phyloP scores from a whole-genome alignment of 1,139 yeast genomes.

The Candida albicans region DNA sequence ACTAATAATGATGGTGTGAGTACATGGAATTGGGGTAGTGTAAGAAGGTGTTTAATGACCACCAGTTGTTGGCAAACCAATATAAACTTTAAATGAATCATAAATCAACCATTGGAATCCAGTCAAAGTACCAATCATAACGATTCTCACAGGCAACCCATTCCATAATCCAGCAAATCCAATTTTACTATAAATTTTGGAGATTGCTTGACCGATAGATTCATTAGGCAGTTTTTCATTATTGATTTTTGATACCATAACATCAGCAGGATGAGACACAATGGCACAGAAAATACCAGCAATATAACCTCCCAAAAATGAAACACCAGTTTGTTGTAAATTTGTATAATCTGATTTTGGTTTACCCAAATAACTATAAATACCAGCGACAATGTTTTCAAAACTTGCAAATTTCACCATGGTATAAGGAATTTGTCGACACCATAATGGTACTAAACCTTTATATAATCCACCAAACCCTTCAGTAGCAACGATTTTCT shows the following conservation, averaged over 20 bases:
- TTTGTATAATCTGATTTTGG: conserved; percentile 42
- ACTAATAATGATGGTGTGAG: neutral
- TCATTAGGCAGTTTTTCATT: conserved; percentile 70
- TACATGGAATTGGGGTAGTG: no score
- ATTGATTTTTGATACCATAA: conserved; percentile 90
- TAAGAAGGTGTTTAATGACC: conserved; percentile 39
- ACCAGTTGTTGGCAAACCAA: conserved; percentile 92
- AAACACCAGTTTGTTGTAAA: conserved; percentile 83
- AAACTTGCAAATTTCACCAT: conserved; percentile 95
- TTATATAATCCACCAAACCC: conserved; percentile 77
- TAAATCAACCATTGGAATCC: conserved; percentile 96
- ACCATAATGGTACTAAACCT: conserved; percentile 89
- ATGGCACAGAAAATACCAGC: conserved; percentile 96
- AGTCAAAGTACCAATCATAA: conserved; percentile 95
- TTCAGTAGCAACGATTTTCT: conserved; percentile 62
- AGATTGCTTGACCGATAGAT: conserved; percentile 62
- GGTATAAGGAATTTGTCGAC: conserved; percentile 93
- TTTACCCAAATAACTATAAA: conserved; percentile 55
- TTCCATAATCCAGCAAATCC: conserved; percentile 94
- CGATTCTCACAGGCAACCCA: conserved; percentile 89
- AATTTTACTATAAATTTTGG: conserved; percentile 73
- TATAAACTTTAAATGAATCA: conserved; percentile 87
- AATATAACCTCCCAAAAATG: conserved; percentile 90
- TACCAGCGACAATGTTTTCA: conserved; percentile 79
- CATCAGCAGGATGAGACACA: conserved; percentile 96